phyloP scores from a whole-genome alignment of 73 alveolate genomes.

The Paramecium pentaurelia region DNA sequence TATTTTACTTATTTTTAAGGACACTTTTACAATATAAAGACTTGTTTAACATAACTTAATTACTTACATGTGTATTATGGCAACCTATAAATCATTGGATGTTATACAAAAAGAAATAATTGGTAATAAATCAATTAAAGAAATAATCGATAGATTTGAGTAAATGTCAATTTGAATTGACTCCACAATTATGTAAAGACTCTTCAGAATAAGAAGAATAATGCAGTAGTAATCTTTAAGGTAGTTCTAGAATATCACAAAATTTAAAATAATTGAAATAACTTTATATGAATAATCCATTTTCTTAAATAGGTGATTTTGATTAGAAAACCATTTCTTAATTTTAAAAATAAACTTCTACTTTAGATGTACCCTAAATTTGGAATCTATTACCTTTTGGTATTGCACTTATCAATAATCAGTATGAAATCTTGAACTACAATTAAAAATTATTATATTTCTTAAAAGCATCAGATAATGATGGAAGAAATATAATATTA shows the following conservation, averaged over 20 bases:
- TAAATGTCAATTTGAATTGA: background rate
- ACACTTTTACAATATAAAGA: background rate
- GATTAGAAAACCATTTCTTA: background rate
- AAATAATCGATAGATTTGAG: background rate
- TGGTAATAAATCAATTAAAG: background rate
- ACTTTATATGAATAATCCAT: background rate
- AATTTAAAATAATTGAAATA: background rate
- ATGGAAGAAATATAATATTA: background rate
- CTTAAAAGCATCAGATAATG: background rate
- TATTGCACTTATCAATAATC: background rate
- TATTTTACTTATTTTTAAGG: background rate
- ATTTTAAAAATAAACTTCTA: background rate
- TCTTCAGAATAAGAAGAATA: background rate
- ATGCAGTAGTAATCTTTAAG: background rate
- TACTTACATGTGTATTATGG: background rate
- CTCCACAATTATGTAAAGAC: background rate
- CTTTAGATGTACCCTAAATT: background rate
- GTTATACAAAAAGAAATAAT: background rate
- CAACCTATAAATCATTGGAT: background rate
- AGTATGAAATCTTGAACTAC: background rate
- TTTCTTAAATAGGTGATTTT: background rate
- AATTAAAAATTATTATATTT: background rate
- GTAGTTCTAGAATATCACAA: background rate
- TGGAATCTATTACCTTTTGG: background rate
- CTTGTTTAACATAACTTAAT: background rate